phyloP scores from a whole-genome alignment of 495 filamentous ascomycete genomes.

The Lichenothelia convexa region DNA sequence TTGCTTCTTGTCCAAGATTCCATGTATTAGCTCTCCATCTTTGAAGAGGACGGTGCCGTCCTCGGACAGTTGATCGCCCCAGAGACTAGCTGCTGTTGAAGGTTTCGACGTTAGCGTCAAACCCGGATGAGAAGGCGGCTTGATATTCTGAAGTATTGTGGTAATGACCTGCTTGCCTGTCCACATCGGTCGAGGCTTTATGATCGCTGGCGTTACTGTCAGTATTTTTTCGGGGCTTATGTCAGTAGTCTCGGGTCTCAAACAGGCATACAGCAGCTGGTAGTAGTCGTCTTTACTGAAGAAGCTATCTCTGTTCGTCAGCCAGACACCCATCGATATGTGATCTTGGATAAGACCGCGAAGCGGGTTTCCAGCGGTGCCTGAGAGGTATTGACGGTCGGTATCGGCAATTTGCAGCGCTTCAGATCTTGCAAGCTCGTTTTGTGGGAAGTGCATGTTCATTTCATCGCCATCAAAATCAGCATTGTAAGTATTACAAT shows the following conservation, averaged over 20 bases:
- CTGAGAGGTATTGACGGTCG: conserved; percentile 90
- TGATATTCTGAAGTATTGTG: conserved; percentile 83
- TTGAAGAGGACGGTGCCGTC: conserved; percentile 63
- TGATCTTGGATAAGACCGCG: conserved; percentile 98
- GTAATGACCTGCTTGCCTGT: conserved; percentile 97
- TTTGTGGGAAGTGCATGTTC: conserved; percentile 99
- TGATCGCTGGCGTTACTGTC: conserved; percentile 58
- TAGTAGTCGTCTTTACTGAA: conserved; percentile 81
- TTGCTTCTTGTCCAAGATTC: conserved; percentile 92
- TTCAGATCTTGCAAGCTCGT: conserved; percentile 82
- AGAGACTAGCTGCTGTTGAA: conserved; percentile 53
- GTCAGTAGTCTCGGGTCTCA: conserved; percentile 78
- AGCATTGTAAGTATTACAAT: conserved; percentile 99
- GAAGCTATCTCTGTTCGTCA: conserved; percentile 86
- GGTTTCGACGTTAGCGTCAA: conserved; percentile 65
- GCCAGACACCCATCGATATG: conserved; percentile 77
- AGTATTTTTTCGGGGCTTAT: conserved; percentile 53
- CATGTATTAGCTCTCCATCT: conserved; percentile 69
- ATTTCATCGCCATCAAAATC: conserved; percentile 99
- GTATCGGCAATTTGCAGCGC: conserved; percentile 85
- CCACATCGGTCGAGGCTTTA: conserved; percentile 71
- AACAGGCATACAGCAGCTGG: conserved; percentile 72
- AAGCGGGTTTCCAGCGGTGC: conserved; percentile 83
- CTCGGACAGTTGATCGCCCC: conserved; percentile 38
- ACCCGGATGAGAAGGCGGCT: conserved; percentile 52